phyloP scores from a whole-genome alignment of 2,329 filamentous ascomycete genomes.

The Stemphylium beticola region DNA sequence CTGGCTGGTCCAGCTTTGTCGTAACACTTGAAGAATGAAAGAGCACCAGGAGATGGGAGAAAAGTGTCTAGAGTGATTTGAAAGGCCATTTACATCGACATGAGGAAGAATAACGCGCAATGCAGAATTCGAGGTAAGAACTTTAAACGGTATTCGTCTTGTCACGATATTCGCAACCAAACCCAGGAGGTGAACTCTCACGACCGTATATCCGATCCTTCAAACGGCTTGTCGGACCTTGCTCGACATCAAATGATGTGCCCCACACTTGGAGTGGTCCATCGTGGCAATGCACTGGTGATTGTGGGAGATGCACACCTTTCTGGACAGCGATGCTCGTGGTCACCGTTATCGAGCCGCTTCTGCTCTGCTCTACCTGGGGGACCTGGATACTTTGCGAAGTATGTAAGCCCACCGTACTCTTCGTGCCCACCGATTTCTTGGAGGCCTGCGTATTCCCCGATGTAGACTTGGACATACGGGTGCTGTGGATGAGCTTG shows the following conservation, averaged over 20 bases:
- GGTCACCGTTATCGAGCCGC: constrained; percentile 24
- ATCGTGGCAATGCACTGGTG: constrained; percentile 13
- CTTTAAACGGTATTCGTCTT: background rate
- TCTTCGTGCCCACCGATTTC: no score
- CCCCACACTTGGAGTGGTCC: constrained; percentile 14
- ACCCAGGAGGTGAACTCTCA: background rate
- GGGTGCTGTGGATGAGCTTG: constrained; percentile 12
- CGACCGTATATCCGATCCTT: background rate
- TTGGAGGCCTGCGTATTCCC: background rate
- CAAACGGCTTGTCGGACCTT: background rate
- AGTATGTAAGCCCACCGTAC: background rate
- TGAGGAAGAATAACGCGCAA: background rate
- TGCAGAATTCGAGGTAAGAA: background rate
- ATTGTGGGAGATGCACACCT: background rate
- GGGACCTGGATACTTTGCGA: background rate
- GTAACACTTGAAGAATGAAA: constrained; percentile 10
- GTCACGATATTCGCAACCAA: background rate
- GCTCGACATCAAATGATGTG: constrained; percentile 26
- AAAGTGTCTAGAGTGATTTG: background rate
- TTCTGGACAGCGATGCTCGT: constrained; percentile 26
- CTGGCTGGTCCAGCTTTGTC: constrained; percentile 37
- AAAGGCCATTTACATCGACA: background rate
- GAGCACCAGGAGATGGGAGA: background rate
- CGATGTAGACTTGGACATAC: background rate
- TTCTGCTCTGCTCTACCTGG: background rate